Evolutionary conservation across 2,329 filamentous ascomycete species (phyloP).

Genomic region (Xylaria sp.): DNA sequence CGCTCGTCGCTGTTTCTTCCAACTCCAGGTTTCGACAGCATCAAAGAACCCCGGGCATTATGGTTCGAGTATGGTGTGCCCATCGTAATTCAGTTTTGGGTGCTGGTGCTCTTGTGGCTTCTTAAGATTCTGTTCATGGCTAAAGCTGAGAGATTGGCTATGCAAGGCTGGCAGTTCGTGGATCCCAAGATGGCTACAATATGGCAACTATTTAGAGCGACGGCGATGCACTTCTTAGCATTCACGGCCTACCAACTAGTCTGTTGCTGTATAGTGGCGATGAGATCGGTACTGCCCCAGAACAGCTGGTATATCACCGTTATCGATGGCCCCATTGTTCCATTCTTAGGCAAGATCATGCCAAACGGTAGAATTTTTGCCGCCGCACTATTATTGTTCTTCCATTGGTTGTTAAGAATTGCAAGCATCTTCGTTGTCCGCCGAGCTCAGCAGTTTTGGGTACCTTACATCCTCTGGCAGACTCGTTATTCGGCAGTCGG

Average conservation of each 20-base stretch:
- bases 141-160: constrained; percentile 37
- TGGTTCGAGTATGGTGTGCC: constrained; percentile 40
- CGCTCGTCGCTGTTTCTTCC: constrained; percentile 31
- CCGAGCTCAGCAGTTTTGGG: constrained; percentile 30
- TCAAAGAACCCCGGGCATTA: constrained; percentile 9
- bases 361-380: constrained; percentile 26
- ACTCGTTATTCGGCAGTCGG: constrained; percentile 22
- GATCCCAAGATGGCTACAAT: constrained; percentile 36
- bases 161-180: constrained; percentile 21
- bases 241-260: constrained; percentile 46
- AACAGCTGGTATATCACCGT: constrained; percentile 10
- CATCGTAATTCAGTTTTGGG: constrained; percentile 36
- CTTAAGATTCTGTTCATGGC: constrained; percentile 39
- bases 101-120: constrained; percentile 40
- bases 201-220: constrained; percentile 43
- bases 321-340: constrained; percentile 7
- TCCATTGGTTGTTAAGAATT: constrained; percentile 36
- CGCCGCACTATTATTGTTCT: constrained; percentile 30
- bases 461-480: constrained; percentile 42
- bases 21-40: constrained; percentile 28
- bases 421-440: constrained; percentile 26
- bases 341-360: constrained; percentile 11
- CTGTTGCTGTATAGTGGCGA: constrained; percentile 25
- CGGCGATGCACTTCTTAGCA: constrained; percentile 42
- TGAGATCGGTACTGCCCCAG: not conserved